Evolutionary conservation across 805 yeast genomes (phyloP).

Genomic region (Cyberlindnera bimundalis): DNA sequence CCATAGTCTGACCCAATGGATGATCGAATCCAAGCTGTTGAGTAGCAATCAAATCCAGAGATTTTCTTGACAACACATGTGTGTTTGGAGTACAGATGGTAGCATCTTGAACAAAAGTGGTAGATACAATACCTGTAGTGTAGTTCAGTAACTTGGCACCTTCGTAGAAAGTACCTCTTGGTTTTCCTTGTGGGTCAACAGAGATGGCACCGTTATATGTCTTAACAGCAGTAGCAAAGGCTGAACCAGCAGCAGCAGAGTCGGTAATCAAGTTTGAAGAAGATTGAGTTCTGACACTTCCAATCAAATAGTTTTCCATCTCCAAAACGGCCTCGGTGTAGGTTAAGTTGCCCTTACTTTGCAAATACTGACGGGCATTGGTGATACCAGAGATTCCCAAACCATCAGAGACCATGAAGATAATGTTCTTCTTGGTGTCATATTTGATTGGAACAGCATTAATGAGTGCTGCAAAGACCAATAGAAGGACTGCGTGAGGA

Average conservation of each 20-base stretch:
- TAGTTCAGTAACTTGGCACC: constrained; percentile 80
- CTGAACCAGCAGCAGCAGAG: constrained; percentile 96
- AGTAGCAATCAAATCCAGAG: constrained; percentile 78
- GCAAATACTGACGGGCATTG: constrained; percentile 70
- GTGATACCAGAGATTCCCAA: constrained; percentile 87
- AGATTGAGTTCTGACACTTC: constrained; percentile 83
- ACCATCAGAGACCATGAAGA: constrained; percentile 89
- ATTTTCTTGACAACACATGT: constrained; percentile 68
- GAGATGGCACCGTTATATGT: constrained; percentile 90
- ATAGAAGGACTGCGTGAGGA: constrained; percentile 22
- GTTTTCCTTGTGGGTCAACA: constrained; percentile 60
- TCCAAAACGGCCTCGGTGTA: constrained; percentile 50
- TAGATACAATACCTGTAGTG: constrained; percentile 84
- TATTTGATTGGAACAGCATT: constrained; percentile 26
- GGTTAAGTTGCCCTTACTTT: constrained; percentile 46
- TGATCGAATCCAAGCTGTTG: constrained; percentile 76
- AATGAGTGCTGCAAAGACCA: constrained; percentile 23
- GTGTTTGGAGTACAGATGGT: constrained; percentile 88
- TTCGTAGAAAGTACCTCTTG: constrained; percentile 85
- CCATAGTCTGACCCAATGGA: constrained; percentile 74
- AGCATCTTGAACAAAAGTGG: constrained; percentile 89
- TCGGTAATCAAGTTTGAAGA: constrained; percentile 76
- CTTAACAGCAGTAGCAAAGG: constrained; percentile 78
- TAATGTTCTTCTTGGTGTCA: constrained; percentile 60
- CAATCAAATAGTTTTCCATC: constrained; percentile 68